Percentiles rank a stretch among this genome's conserved stretches.
phyloP scores from a whole-genome alignment of 257 asterid species.

The Knoxia roxburghii region DNA sequence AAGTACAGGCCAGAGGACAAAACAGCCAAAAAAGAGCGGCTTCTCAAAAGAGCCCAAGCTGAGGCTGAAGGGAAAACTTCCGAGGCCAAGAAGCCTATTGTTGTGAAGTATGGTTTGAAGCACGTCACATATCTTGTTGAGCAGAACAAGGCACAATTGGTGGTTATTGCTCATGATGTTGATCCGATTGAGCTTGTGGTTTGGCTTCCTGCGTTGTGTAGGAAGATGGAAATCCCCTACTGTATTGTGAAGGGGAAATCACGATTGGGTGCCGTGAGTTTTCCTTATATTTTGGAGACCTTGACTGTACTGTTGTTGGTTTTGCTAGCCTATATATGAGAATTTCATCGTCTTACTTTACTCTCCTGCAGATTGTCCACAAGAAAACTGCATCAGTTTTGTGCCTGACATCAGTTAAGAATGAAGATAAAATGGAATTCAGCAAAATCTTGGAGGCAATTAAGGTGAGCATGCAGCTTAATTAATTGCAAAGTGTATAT shows the following conservation, averaged over 20 bases:
- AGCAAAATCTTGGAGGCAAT: constrained; percentile 38
- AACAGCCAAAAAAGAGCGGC: constrained; percentile 40
- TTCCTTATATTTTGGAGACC: neutral
- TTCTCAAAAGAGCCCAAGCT: constrained; percentile 43
- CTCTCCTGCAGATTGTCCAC: constrained; percentile 27
- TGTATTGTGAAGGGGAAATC: constrained; percentile 46
- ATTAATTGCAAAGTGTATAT: too few species aligned
- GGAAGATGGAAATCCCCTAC: constrained; percentile 46
- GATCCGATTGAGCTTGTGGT: constrained; percentile 43
- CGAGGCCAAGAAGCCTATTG: constrained; percentile 39
- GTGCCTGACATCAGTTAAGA: constrained; percentile 41
- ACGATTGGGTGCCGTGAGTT: constrained; percentile 30
- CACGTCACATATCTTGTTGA: constrained; percentile 42
- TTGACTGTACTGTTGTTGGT: neutral
- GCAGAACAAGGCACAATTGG: constrained; percentile 48
- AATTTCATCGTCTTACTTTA: neutral
- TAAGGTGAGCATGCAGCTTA: constrained; percentile 23
- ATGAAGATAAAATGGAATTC: constrained; percentile 43
- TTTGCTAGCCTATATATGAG: neutral
- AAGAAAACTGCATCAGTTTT: constrained; percentile 40
- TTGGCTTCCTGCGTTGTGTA: constrained; percentile 38
- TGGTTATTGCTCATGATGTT: constrained; percentile 47
- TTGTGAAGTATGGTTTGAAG: constrained; percentile 42
- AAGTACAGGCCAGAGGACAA: constrained; percentile 47
- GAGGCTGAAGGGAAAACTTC: constrained; percentile 42